Conservation (phyloP, 805 yeast genomes). For the Saccharomycopsis oosterbeekiorum region DNA sequence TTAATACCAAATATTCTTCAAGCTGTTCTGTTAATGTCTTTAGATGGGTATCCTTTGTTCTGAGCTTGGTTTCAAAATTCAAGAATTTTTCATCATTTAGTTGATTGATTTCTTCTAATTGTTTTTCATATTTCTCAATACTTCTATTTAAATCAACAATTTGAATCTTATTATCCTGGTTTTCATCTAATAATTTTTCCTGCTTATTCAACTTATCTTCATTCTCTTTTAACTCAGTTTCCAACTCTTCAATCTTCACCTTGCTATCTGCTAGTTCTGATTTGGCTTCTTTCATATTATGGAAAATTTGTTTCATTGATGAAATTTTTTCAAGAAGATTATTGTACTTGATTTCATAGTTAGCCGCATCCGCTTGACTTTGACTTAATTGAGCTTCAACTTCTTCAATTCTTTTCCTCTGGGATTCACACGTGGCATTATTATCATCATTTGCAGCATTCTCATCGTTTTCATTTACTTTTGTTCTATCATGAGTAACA, state of each 20-base stretch:
- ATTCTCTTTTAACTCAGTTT: conserved; percentile 23
- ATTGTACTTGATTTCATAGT: conserved; percentile 48
- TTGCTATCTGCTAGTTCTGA: conserved; percentile 29
- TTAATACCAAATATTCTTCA: conserved; percentile 27
- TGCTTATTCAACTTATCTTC: not conserved
- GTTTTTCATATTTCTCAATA: conserved; percentile 17
- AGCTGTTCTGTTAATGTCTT: conserved; percentile 30
- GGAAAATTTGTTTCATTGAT: conserved; percentile 64
- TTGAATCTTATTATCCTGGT: not conserved
- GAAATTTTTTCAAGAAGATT: conserved; percentile 51
- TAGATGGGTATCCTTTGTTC: conserved; percentile 25
- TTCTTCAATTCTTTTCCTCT: conserved; percentile 17
- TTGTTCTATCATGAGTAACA: not conserved
- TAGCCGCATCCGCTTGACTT: not conserved
- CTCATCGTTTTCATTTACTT: not conserved
- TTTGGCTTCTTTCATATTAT: conserved; percentile 64
- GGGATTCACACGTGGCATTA: not conserved
- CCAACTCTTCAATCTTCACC: conserved; percentile 24
- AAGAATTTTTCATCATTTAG: conserved; percentile 23
- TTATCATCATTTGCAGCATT: not conserved
- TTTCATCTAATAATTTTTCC: not conserved
- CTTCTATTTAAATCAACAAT: not conserved
- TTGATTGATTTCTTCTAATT: conserved; percentile 15
- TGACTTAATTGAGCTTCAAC: conserved; percentile 18
- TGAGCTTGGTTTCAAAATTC: conserved; percentile 15